Conservation (phyloP, 2,329 filamentous ascomycete genomes). For the Aureobasidium sp. region DNA sequence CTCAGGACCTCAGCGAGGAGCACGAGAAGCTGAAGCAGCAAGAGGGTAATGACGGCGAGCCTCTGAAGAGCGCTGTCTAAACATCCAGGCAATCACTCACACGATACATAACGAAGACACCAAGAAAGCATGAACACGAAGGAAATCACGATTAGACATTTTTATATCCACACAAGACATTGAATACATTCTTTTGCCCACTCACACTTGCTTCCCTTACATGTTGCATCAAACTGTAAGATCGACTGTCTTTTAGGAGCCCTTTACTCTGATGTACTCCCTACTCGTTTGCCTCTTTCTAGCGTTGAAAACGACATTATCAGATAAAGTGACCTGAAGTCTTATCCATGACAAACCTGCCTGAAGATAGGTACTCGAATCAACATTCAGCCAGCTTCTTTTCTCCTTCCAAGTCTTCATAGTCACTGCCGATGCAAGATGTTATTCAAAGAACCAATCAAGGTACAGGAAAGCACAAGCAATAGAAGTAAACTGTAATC, state of each 20-base stretch:
- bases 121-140: background rate
- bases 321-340: too few species aligned
- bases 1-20: slow-evolving; percentile 28
- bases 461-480: background rate
- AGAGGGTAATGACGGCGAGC: slow-evolving; percentile 15
- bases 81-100: background rate
- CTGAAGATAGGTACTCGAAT: too few species aligned
- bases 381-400: too few species aligned
- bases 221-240: background rate
- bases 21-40: slow-evolving; percentile 17
- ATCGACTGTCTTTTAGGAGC: too few species aligned
- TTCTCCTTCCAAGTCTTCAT: too few species aligned
- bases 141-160: background rate
- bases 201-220: background rate
- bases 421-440: background rate
- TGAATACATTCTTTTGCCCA: background rate
- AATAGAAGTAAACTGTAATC: background rate
- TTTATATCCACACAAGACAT: background rate
- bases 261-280: too few species aligned
- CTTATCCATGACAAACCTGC: too few species aligned
- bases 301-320: too few species aligned
- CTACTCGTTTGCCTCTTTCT: too few species aligned
- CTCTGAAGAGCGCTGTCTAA: slow-evolving; percentile 28
- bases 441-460: background rate
- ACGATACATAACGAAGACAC: background rate